These are phyloP conservation scores for Metschnikowia borealis DNA, from an alignment of 805 yeast genomes.

Conservation along the genomic window DNA sequence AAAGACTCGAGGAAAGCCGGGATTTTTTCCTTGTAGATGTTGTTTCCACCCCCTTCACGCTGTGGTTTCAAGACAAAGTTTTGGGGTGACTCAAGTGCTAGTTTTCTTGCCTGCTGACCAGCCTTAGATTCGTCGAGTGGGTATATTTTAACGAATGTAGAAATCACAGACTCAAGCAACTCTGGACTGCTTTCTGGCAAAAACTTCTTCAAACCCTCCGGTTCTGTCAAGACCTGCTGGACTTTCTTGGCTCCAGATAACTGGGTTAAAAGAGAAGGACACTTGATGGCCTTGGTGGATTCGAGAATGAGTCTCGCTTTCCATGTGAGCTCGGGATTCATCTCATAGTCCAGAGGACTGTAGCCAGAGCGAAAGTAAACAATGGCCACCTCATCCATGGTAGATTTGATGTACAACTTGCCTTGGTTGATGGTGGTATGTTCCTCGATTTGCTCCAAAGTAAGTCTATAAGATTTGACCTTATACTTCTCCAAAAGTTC, in stretches of 20 bases:
- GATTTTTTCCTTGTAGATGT: conserved; percentile 81
- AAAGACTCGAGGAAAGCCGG: conserved; percentile 62
- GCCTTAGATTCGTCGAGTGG: conserved; percentile 72
- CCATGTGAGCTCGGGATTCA: conserved; percentile 62
- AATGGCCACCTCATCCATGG: conserved; percentile 73
- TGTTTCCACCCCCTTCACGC: conserved; percentile 98
- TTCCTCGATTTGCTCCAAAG: conserved; percentile 54
- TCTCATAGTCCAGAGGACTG: conserved; percentile 72
- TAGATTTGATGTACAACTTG: conserved; percentile 50
- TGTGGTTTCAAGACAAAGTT: conserved; percentile 90
- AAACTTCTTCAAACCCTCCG: conserved; percentile 45
- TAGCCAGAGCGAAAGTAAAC: conserved; percentile 91
- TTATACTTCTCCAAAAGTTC: conserved; percentile 53
- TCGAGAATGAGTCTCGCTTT: conserved; percentile 70
- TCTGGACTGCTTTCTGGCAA: conserved; percentile 30
- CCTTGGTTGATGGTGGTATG: conserved; percentile 40
- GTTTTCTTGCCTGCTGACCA: conserved; percentile 58
- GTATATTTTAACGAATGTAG: conserved; percentile 81
- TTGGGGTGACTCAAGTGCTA: conserved; percentile 67
- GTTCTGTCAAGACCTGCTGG: conserved; percentile 79
- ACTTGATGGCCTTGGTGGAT: conserved; percentile 74
- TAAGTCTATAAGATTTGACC: conserved; percentile 60
- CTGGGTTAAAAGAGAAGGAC: conserved; percentile 87
- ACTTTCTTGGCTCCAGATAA: conserved; percentile 90
- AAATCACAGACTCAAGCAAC: conserved; percentile 32